These are phyloP conservation scores for Xylaria sp. DNA, from an alignment of 2,329 filamentous ascomycete species.

Conservation along the genomic window DNA sequence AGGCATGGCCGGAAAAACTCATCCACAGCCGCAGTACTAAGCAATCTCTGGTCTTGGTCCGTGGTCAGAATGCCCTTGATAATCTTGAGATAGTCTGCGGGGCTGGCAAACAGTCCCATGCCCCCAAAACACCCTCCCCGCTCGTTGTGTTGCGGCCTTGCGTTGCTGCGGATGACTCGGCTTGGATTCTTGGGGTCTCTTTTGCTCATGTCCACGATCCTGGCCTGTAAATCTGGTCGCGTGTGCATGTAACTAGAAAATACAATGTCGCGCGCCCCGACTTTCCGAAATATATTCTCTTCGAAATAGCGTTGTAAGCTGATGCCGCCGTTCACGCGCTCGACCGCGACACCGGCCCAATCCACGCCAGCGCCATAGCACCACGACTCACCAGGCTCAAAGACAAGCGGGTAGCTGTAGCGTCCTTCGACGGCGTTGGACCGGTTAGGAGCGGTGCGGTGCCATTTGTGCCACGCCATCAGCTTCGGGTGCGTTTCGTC, in stretches of 20 bases:
- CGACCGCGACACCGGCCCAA: slow-evolving; percentile 52
- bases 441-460: slow-evolving; percentile 44
- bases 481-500: slow-evolving; percentile 47
- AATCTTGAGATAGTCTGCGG: slow-evolving; percentile 38
- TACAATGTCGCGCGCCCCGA: slow-evolving; percentile 37
- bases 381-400: slow-evolving; percentile 59
- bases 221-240: slow-evolving; percentile 35
- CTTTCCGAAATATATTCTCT: slow-evolving; percentile 36
- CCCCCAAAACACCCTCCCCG: slow-evolving; percentile 40
- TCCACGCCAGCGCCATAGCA: slow-evolving; percentile 57
- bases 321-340: slow-evolving; percentile 35
- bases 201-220: slow-evolving; percentile 41
- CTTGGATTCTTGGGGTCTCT: slow-evolving; percentile 35
- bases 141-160: slow-evolving; percentile 37
- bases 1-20: slow-evolving; percentile 42
- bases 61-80: slow-evolving; percentile 36
- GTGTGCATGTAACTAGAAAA: slow-evolving; percentile 38
- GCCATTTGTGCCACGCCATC: slow-evolving; percentile 43
- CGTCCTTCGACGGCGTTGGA: slow-evolving; percentile 43
- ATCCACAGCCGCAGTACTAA: slow-evolving; percentile 26
- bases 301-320: slow-evolving; percentile 39
- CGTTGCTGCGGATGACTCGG: slow-evolving; percentile 34
- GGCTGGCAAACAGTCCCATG: slow-evolving; percentile 37
- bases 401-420: slow-evolving; percentile 54
- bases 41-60: slow-evolving; percentile 31